These are phyloP conservation scores for Candida succiphila DNA, from an alignment of 805 yeast genomes.

Conservation along the genomic window DNA sequence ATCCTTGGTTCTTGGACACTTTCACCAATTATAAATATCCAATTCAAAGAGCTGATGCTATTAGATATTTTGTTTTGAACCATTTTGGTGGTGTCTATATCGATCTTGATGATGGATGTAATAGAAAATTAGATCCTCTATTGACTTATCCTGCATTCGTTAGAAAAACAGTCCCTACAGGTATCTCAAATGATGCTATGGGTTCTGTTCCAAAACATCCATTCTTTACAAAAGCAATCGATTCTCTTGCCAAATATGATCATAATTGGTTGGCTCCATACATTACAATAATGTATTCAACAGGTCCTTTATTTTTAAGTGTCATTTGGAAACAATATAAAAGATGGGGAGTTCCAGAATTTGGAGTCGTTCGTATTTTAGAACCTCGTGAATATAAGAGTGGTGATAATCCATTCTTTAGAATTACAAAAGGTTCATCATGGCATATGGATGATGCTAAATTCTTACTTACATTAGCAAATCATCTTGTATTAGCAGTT, in stretches of 20 bases:
- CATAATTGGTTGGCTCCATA: constrained; percentile 80
- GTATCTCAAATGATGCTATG: constrained; percentile 89
- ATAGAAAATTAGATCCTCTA: constrained; percentile 68
- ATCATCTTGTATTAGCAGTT: constrained; percentile 66
- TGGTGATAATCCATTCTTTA: constrained; percentile 53
- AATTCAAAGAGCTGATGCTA: constrained; percentile 85
- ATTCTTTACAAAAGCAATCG: constrained; percentile 63
- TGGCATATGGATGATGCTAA: constrained; percentile 91
- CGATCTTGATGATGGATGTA: constrained; percentile 86
- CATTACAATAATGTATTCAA: constrained; percentile 84
- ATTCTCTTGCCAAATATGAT: constrained; percentile 51
- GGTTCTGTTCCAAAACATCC: constrained; percentile 84
- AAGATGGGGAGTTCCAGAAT: constrained; percentile 64
- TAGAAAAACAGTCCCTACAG: constrained; percentile 81
- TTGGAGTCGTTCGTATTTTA: constrained; percentile 57
- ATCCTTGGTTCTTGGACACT: constrained; percentile 77
- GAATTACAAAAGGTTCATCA: constrained; percentile 73
- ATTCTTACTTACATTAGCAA: constrained; percentile 61
- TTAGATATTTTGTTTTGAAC: constrained; percentile 72
- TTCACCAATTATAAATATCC: constrained; percentile 74
- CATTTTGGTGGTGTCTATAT: constrained; percentile 88
- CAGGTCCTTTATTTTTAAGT: constrained; percentile 84
- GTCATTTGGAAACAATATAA: constrained; percentile 84
- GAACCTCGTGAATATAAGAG: constrained; percentile 66
- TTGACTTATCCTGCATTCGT: constrained; percentile 78